These are phyloP conservation scores for Eucalyptus shirleyi DNA, from an alignment of 345 rosid genomes.

Conservation along the genomic window DNA sequence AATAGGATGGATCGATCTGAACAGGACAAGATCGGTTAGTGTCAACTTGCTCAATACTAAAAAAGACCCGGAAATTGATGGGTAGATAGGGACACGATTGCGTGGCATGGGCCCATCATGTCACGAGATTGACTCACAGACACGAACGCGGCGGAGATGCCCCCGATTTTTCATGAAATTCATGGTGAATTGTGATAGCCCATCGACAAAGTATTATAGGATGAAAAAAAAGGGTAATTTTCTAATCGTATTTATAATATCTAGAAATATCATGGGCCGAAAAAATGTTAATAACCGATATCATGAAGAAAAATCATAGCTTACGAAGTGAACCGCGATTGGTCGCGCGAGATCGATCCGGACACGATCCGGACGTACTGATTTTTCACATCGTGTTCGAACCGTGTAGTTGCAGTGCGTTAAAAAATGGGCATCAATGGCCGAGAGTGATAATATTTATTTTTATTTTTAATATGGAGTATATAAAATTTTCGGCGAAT, in stretches of 20 bases:
- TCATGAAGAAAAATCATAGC: not conserved
- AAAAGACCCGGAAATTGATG: not conserved
- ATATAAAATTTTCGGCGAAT: not conserved
- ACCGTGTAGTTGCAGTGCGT: not conserved
- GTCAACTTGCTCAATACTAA: not conserved
- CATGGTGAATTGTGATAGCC: not conserved
- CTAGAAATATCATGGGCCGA: not conserved
- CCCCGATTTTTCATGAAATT: not conserved
- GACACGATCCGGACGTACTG: not conserved
- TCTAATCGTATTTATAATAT: not conserved
- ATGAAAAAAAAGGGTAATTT: fast-evolving
- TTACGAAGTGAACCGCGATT: too few species aligned
- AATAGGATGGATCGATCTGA: not conserved
- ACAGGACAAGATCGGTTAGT: fast-evolving
- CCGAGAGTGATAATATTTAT: not conserved
- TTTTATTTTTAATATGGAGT: not conserved
- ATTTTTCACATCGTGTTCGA: not conserved
- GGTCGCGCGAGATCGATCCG: not conserved
- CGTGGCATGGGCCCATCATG: not conserved
- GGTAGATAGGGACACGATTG: fast-evolving
- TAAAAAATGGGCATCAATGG: not conserved
- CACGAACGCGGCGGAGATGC: not conserved
- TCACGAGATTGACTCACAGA: fast-evolving
- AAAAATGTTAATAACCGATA: not conserved
- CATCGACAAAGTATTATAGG: not conserved